Evolutionary conservation across 2,329 filamentous ascomycete species (phyloP).

Genomic region (Tolypocladium nubicola): DNA sequence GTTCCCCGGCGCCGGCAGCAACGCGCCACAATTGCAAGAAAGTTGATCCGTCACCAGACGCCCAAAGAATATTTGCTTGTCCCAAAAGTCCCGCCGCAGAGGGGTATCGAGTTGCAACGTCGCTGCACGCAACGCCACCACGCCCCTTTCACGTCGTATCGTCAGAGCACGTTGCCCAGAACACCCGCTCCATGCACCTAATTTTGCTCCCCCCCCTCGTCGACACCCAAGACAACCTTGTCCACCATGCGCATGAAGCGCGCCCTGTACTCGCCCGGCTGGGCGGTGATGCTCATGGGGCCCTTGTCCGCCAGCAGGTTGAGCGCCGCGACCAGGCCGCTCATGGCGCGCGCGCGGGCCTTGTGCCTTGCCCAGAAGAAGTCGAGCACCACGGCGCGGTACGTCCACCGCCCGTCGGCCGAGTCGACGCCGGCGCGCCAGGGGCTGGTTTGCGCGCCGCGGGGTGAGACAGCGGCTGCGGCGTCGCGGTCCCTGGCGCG

Average conservation of each 20-base stretch:
- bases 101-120: no score
- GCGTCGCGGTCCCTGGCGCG: no score
- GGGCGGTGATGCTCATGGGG: slow-evolving; percentile 66
- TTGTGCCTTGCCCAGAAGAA: slow-evolving; percentile 75
- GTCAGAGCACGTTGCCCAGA: no score
- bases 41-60: background rate
- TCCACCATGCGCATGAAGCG: slow-evolving; percentile 39
- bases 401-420: slow-evolving; percentile 53
- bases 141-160: no score
- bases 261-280: slow-evolving; percentile 54
- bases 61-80: background rate
- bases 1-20: no score
- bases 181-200: background rate
- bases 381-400: slow-evolving; percentile 57
- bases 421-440: slow-evolving; percentile 56
- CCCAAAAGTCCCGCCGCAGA: background rate
- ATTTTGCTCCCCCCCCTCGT: slow-evolving; percentile 4
- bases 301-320: slow-evolving; percentile 54
- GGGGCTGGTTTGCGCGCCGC: slow-evolving; percentile 10
- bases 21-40: background rate
- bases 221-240: slow-evolving; percentile 19
- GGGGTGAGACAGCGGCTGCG: background rate
- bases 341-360: slow-evolving; percentile 54
- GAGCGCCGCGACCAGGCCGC: slow-evolving; percentile 51
- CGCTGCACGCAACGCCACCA: no score